Percentiles rank a stretch among this genome's conserved stretches.
Evolutionary conservation across 2,329 filamentous ascomycete genomes (phyloP).

Genomic region (Colletotrichum liriopes): DNA sequence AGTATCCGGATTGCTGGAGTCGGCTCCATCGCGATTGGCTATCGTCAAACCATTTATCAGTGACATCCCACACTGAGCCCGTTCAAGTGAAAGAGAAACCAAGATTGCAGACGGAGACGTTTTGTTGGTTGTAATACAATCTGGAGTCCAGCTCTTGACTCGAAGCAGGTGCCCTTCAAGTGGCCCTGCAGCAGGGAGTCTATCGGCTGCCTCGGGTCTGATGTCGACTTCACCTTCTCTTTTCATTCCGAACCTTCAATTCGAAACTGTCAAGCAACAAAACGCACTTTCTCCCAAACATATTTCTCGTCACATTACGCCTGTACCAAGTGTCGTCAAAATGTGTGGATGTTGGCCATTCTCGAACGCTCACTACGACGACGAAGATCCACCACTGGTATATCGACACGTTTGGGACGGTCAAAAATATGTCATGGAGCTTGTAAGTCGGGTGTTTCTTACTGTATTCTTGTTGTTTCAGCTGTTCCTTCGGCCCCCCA

Average conservation of each 20-base stretch:
- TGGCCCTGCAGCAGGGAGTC: background rate
- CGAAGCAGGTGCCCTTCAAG: background rate
- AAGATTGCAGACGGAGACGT: background rate
- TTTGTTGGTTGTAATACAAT: background rate
- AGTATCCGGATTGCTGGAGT: background rate
- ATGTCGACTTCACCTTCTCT: background rate
- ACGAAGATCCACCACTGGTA: slow-evolving; percentile 53
- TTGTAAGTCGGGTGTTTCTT: slow-evolving; percentile 52
- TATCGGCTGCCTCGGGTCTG: background rate
- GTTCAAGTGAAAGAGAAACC: background rate
- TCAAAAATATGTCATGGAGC: slow-evolving; percentile 55
- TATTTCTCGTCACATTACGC: background rate
- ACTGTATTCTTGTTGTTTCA: background rate
- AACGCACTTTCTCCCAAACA: background rate
- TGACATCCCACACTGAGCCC: background rate
- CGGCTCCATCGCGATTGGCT: background rate
- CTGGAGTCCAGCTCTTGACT: background rate
- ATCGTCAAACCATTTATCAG: background rate
- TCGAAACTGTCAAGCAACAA: background rate
- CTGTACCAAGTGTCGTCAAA: slow-evolving; percentile 32
- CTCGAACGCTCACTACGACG: slow-evolving; percentile 63
- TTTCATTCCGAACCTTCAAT: background rate
- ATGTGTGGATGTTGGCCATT: slow-evolving; percentile 72
- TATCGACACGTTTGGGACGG: slow-evolving; percentile 61
- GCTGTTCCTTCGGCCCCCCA: background rate